Base-by-base conservation (phyloP, 495 filamentous ascomycete species). In the Penicillium pulvis region DNA sequence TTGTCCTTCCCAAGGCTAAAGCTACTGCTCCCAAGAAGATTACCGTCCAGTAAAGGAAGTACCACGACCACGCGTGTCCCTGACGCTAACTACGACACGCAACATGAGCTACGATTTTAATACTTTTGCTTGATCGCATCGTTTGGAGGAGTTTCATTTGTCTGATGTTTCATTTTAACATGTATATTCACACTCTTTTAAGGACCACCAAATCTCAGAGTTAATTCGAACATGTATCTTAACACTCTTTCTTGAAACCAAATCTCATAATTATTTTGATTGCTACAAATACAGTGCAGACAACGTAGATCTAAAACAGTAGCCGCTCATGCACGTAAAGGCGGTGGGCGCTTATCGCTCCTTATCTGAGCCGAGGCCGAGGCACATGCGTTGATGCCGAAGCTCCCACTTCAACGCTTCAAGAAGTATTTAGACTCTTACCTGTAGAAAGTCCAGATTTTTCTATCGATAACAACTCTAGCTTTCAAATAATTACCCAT, bases 1-100 rank as follows among this genome's bases (percentile, higher is more conserved):
- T 96, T 50, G 62, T 85, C 3, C 87, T 97, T n/a, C 93, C 93
- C 42, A 98, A 98, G 84, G 78, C 84, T 20, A 78, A 80, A 65
- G 81, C 82, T 56, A 64, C 71, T 20, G 58, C 67, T 43, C 44
- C 68, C 28, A 81, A 78, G 72, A 86, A 81, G 75, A 85, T 90
- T 63, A 75, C 74, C 52, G 82, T 91, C 60, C 75, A 87, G 74
- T 90, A 81, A 74, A 61, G 11, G 7, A 35, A 20, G n/a, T 8
- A 6, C 42, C 16, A 30, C n/a, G 12, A 17, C 33, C 10, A 36
- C 10, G 28, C 28, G 28, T 28, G 1, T 28, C 0, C 6, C 6
- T 1, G 28, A 28, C 28, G 28, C 6, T 3, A 28, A 28, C 6
- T 28, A 28, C 28, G 28, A 28, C 4, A 28, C 28, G 28, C 33